Conservation (phyloP, 768 basidiomycete species). For the Leucosporidium creatinivorum region DNA sequence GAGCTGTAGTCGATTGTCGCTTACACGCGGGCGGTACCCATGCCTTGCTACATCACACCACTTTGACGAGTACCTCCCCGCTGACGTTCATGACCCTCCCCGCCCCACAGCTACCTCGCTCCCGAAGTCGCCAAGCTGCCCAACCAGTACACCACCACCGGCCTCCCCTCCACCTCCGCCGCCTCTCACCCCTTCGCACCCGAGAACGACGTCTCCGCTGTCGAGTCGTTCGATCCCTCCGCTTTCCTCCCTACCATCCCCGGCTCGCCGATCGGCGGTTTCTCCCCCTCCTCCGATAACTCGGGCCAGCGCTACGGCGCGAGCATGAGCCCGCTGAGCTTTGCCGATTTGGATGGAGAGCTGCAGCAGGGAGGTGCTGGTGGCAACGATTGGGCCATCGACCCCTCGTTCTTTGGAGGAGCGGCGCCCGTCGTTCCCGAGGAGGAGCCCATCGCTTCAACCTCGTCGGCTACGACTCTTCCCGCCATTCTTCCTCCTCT, state of each 20-base stretch:
- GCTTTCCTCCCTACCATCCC: slow-evolving; percentile 29
- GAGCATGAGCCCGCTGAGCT: slow-evolving; percentile 16
- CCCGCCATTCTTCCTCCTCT: background rate
- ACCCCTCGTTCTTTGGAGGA: slow-evolving; percentile 18
- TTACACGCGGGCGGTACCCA: too few species aligned
- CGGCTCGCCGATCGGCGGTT: slow-evolving; percentile 27
- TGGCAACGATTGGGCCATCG: slow-evolving; percentile 7
- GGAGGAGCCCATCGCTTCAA: background rate
- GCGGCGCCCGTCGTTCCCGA: background rate
- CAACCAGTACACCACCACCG: background rate
- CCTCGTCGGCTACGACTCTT: background rate
- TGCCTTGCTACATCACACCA: too few species aligned
- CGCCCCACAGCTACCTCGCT: slow-evolving; percentile 27
- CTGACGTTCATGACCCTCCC: background rate
- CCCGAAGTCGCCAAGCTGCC: slow-evolving; percentile 29
- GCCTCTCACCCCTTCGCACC: slow-evolving; percentile 20
- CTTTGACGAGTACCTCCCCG: background rate
- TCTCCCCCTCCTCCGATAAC: slow-evolving; percentile 23
- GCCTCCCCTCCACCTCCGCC: background rate
- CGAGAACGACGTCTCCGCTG: background rate
- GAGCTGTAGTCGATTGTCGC: too few species aligned
- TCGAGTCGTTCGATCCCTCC: slow-evolving; percentile 19
- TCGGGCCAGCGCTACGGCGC: background rate
- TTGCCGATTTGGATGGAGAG: slow-evolving; percentile 24
- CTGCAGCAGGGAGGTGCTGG: background rate